Conservation (phyloP, 768 basidiomycete genomes). For the Pulveroboletus sp. region DNA sequence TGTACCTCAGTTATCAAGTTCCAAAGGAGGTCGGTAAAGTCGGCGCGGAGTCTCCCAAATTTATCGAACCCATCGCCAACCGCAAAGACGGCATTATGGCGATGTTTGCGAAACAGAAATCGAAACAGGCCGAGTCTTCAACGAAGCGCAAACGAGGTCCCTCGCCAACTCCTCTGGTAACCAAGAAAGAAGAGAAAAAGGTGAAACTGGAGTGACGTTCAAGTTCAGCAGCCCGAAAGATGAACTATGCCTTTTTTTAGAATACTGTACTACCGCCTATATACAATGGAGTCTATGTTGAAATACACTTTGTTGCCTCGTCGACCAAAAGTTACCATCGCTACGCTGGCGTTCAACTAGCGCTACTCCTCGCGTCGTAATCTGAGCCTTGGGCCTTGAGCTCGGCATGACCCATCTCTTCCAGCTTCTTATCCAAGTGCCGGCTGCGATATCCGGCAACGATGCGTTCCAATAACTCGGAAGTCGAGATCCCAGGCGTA, state of each 20-base stretch:
- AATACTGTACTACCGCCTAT: constrained; percentile 5
- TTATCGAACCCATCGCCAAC: constrained; percentile 72
- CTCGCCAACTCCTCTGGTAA: constrained; percentile 12
- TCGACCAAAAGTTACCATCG: neutral
- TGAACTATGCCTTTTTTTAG: no score
- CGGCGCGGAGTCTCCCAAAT: constrained; percentile 75
- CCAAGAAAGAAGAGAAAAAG: constrained; percentile 18
- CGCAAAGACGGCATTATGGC: constrained; percentile 85
- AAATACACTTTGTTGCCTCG: neutral
- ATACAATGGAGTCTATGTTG: neutral
- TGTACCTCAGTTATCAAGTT: constrained; percentile 68
- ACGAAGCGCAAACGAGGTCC: constrained; percentile 30
- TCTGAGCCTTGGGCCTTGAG: constrained; percentile 54
- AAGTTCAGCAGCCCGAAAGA: no score
- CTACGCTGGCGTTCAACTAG: neutral
- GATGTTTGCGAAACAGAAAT: constrained; percentile 68
- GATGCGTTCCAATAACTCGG: constrained; percentile 87
- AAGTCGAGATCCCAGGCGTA: constrained; percentile 93
- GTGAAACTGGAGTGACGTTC: constrained; percentile 12
- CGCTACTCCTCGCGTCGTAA: constrained; percentile 14
- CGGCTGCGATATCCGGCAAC: constrained; percentile 81
- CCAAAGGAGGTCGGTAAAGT: constrained; percentile 91
- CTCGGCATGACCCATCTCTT: constrained; percentile 79
- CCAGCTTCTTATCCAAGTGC: constrained; percentile 85
- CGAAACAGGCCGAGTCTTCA: constrained; percentile 14